Evolutionary conservation across 1,284 basidiomycete genomes (phyloP).

Genomic region (Kwoniella shivajii): DNA sequence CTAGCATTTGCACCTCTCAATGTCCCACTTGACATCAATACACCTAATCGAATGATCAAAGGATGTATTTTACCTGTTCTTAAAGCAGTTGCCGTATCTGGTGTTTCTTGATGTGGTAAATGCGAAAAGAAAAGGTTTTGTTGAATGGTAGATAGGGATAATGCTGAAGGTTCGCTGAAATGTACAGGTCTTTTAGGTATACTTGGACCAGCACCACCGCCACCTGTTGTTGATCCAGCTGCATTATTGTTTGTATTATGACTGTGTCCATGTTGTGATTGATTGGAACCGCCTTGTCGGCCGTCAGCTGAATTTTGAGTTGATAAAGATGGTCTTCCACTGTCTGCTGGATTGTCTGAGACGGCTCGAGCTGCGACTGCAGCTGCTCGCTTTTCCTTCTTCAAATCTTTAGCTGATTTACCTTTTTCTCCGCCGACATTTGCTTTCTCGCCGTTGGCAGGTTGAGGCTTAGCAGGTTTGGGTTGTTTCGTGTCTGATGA

Average conservation of each 20-base stretch:
- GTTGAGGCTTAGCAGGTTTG: not conserved
- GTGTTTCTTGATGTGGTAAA: conserved; percentile 60
- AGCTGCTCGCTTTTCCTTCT: conserved; percentile 53
- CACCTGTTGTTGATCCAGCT: not conserved
- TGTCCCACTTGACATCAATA: conserved; percentile 46
- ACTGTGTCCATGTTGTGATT: too few relatives aligned
- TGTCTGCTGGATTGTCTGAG: conserved; percentile 8
- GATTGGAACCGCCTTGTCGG: conserved; percentile 1
- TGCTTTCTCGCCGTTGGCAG: not conserved
- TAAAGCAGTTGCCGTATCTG: conserved; percentile 38
- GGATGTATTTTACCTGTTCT: conserved; percentile 46
- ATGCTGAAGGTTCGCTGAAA: conserved; percentile 12
- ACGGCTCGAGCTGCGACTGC: conserved; percentile 43
- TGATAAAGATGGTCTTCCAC: not conserved
- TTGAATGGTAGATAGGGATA: conserved; percentile 15
- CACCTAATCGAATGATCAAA: conserved; percentile 48
- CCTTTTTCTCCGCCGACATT: conserved; percentile 19
- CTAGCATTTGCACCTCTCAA: conserved; percentile 56
- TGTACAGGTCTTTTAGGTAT: conserved; percentile 23
- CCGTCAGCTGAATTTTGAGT: not conserved
- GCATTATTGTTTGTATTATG: not conserved
- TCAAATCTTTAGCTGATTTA: conserved; percentile 49
- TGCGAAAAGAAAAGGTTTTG: conserved; percentile 60
- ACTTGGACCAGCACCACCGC: conserved; percentile 21
- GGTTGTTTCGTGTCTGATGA: conserved; percentile 1